phyloP scores from a whole-genome alignment of 768 basidiomycete genomes.

The Naganishia randhawae region DNA sequence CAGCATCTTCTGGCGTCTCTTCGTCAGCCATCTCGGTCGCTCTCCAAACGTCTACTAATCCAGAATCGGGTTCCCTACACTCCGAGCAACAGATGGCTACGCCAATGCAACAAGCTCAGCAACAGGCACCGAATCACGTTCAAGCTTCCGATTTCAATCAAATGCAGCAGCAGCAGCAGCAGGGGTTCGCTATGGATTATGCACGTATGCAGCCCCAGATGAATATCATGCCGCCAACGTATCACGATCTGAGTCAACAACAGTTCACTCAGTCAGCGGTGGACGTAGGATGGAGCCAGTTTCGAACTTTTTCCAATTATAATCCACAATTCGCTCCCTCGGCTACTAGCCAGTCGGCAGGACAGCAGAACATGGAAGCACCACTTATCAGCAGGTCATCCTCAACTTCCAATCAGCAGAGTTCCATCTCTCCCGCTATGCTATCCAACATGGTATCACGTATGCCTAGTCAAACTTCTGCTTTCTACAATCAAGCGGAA shows the following conservation, averaged over 20 bases:
- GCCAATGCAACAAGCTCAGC: background rate
- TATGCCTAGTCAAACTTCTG: background rate
- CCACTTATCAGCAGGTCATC: constrained; percentile 4
- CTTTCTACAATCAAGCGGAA: background rate
- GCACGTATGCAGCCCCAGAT: background rate
- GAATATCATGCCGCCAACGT: constrained; percentile 3
- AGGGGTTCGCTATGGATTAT: background rate
- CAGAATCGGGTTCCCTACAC: background rate
- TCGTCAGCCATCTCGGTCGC: background rate
- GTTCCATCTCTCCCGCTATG: constrained; percentile 16
- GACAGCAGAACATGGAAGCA: background rate
- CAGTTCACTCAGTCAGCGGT: background rate
- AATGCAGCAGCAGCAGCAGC: constrained; percentile 12
- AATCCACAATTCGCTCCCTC: background rate
- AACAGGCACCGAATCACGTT: background rate
- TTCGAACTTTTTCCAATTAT: background rate
- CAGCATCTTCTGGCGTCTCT: constrained; percentile 22
- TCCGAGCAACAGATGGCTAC: background rate
- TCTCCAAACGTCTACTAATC: background rate
- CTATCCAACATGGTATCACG: constrained; percentile 11
- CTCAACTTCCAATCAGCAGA: constrained; percentile 1
- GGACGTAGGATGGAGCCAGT: background rate
- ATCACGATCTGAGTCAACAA: background rate
- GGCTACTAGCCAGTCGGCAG: background rate
- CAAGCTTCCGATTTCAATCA: background rate